Evolutionary conservation across 176 grass and related monocot genomes (phyloP), one percentile per base, ranked within the genome.

Genomic region (Chrysopogon serrulatus): DNA sequence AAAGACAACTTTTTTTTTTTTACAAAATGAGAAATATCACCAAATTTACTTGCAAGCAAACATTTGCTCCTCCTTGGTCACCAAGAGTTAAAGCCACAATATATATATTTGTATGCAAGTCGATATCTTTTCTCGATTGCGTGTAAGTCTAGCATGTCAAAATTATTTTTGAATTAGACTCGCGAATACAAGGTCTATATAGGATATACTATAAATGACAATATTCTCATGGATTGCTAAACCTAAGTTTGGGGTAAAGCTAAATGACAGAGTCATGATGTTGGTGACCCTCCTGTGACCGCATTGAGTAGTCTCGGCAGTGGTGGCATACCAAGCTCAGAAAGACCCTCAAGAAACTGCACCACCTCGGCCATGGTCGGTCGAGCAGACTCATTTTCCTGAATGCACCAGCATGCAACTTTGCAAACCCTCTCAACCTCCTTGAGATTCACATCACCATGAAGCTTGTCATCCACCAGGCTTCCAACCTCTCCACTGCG

Each of bases 311-410:
- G 72, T 35, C 72, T 74, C 1, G 72, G 72, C 30, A 74, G 9
- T 35, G 72, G 72, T 23, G 72, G 72, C 47, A 74, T 53, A 19
- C 33, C 19, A 10, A 74, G 44, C 5, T 74, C 45, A 14, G 47
- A 53, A n/a, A 74, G 30, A 21, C 72, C 72, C 72, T 74, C 72
- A 35, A 74, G 72, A 53, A 74, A 31, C 72, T 74, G 72, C 28
- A 74, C 72, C 30, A 74, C 72, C 47, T 74, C 72, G 5, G 45
- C 45, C 72, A 74, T 74, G 44, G 72, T 74, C 18, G 18, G 72
- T 8, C 72, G 17, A 14, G 8, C 72, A 12, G 51, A 49, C 72
- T 74, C 72, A 35, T 53, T 54, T 23, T 74, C 72, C 33, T 74
- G 72, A 53, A 74, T 74, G 45, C 72, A 74, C 72, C 72, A 74